These are phyloP conservation scores for Smithsoniella earleae DNA, from an alignment of 163 green algal genomes.

Conservation along the genomic window DNA sequence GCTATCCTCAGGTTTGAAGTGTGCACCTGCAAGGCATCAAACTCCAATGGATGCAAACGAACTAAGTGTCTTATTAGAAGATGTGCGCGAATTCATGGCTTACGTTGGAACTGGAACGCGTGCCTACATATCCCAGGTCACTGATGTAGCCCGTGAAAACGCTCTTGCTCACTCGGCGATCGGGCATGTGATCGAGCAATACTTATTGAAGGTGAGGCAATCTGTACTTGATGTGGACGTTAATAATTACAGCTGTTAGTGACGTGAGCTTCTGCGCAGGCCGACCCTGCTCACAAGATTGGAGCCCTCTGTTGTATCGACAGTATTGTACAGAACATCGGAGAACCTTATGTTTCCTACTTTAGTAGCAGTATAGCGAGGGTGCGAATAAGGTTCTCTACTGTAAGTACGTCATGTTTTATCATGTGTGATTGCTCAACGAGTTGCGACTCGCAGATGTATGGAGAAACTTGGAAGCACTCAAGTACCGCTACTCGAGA, in stretches of 20 bases:
- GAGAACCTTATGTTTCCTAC: constrained; percentile 17
- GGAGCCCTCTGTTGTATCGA: constrained; percentile 18
- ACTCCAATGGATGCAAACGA: constrained; percentile 23
- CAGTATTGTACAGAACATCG: neutral
- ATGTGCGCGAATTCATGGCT: constrained; percentile 19
- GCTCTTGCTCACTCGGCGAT: constrained; percentile 1
- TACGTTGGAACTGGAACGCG: neutral
- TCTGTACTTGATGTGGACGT: too few species aligned
- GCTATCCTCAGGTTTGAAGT: too few species aligned
- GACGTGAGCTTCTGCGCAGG: too few species aligned
- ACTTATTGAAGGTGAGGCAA: constrained; percentile 27
- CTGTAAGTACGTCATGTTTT: too few species aligned
- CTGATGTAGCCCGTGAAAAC: constrained; percentile 12
- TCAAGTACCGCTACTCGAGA: neutral
- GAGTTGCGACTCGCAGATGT: too few species aligned
- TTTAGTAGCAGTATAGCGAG: constrained; percentile 15
- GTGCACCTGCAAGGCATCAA: too few species aligned
- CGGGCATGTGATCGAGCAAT: constrained; percentile 21
- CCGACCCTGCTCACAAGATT: constrained; percentile 25
- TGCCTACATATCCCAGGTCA: constrained; percentile 9
- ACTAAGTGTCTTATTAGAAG: constrained; percentile 6
- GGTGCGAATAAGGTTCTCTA: too few species aligned
- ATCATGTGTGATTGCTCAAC: too few species aligned
- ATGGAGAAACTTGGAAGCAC: constrained; percentile 26
- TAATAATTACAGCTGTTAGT: too few species aligned